Evolutionary conservation across 352 stramenopile species (phyloP).

Genomic region (Peronospora destructor): DNA sequence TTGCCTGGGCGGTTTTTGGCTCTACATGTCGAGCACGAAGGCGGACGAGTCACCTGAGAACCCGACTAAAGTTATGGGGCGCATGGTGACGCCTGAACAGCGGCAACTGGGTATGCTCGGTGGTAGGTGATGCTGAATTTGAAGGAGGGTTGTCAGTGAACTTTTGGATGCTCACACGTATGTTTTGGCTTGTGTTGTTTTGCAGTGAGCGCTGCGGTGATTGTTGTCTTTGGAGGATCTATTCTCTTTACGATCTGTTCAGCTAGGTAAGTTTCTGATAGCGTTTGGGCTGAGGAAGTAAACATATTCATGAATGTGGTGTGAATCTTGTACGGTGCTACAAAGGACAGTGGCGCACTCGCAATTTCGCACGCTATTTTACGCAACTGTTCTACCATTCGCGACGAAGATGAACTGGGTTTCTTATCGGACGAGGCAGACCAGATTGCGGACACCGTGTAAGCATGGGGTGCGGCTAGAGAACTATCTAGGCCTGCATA

Average conservation of each 20-base stretch:
- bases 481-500: constrained; percentile 17
- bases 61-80: constrained; percentile 66
- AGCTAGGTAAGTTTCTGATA: constrained; percentile 44
- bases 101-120: constrained; percentile 73
- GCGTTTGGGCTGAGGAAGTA: background rate
- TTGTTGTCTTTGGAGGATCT: constrained; percentile 79
- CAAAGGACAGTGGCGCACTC: constrained; percentile 44
- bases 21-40: constrained; percentile 67
- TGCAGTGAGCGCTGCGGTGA: constrained; percentile 61
- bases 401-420: constrained; percentile 75
- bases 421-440: constrained; percentile 60
- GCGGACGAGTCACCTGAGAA: constrained; percentile 66
- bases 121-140: constrained; percentile 29
- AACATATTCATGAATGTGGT: background rate
- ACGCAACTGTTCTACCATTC: constrained; percentile 62
- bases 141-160: background rate
- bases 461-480: constrained; percentile 12
- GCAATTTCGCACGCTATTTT: constrained; percentile 74
- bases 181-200: constrained; percentile 4
- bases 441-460: constrained; percentile 71
- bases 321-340: constrained; percentile 1
- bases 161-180: constrained; percentile 1
- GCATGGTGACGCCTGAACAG: constrained; percentile 63
- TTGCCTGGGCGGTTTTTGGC: constrained; percentile 72
- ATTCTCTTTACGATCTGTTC: constrained; percentile 85